Evolutionary conservation across 1,284 basidiomycete genomes (phyloP), one percentile per base, ranked within the genome.

Genomic region (Ganoderma resinaceum): DNA sequence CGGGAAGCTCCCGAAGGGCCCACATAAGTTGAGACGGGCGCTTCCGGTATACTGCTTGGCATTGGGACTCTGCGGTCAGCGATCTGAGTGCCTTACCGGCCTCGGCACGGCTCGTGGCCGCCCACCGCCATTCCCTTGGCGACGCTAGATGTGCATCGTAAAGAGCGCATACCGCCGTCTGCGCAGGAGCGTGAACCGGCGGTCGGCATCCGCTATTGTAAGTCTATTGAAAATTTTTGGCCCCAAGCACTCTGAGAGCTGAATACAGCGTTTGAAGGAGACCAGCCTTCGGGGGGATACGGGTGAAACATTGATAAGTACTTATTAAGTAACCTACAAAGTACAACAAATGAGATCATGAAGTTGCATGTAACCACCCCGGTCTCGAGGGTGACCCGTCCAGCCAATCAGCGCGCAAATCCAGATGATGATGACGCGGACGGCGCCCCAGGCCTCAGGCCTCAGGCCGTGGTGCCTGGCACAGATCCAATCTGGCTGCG

Each of bases 21-120:
- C 53, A 64, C n/a, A 55, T 70, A n/a, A n/a, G n/a, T 68, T 68
- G 71, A 66, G 65, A 66, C 57, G 63, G 61, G 71, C 71, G 71
- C 62, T 31, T 64, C 29, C 4, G 16, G 3, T 14, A 23, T n/a
- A 62, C 61, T 53, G 43, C 66, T 67, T 67, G 66, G 66, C 66
- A 37, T 20, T 23, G 31, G 61, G 31, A 49, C 33, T 18, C 42
- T 43, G 46, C 33, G 37, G n/a, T 4, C 52, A 53, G 16, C 52
- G 49, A 29, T 53, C 46, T 38, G 52, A 57, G 52, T 31, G n/a
- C 46, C 7, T 49, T 11, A n/a, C 52, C 55, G 31, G 3, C 20
- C 53, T 57, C 53, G 53, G 53, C 53, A 26, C 14, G 53, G 26
- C 26, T 35, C 18, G 31, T 57, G 1, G 53, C 52, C 8, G 26